Conservation (phyloP, 139 green algal species). For the Picochlorum sp. region DNA sequence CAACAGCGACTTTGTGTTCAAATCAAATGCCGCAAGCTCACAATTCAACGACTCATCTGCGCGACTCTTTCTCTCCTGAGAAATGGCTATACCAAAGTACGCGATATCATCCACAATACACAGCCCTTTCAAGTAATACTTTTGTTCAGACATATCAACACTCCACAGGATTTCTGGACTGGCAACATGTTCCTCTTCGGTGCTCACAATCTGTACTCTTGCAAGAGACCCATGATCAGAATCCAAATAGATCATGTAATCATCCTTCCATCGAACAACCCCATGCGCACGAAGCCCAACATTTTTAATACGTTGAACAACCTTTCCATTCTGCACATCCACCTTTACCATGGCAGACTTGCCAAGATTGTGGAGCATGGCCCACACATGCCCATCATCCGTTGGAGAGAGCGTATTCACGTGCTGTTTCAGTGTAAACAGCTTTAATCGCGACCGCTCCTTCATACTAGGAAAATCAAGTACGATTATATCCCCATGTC, state of each 20-base stretch:
- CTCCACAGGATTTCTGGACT: no score
- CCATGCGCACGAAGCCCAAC: slow-evolving; percentile 56
- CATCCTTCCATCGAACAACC: slow-evolving; percentile 35
- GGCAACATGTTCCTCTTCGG: no score
- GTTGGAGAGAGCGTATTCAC: slow-evolving; percentile 64
- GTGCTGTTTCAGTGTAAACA: slow-evolving; percentile 60
- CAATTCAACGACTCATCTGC: slow-evolving; percentile 15
- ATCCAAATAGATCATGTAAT: slow-evolving; percentile 49
- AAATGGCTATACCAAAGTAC: slow-evolving; percentile 57
- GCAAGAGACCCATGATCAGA: slow-evolving; percentile 38
- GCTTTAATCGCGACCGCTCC: slow-evolving; percentile 27
- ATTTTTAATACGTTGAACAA: slow-evolving; percentile 13
- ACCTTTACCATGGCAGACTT: slow-evolving; percentile 40
- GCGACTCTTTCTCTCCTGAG: slow-evolving; percentile 12
- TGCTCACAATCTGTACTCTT: no score
- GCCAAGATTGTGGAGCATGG: slow-evolving; percentile 68
- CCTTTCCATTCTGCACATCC: slow-evolving; percentile 23
- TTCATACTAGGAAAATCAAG: slow-evolving; percentile 47
- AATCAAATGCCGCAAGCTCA: slow-evolving; percentile 54
- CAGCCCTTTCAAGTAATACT: slow-evolving; percentile 65
- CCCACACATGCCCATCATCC: slow-evolving; percentile 42
- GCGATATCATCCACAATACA: slow-evolving; percentile 62
- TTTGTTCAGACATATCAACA: no score
- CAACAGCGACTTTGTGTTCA: slow-evolving; percentile 38
- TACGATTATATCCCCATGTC: slow-evolving; percentile 51